Evolutionary conservation across 2,329 filamentous ascomycete species (phyloP).

Genomic region (Mariannaea sp.): DNA sequence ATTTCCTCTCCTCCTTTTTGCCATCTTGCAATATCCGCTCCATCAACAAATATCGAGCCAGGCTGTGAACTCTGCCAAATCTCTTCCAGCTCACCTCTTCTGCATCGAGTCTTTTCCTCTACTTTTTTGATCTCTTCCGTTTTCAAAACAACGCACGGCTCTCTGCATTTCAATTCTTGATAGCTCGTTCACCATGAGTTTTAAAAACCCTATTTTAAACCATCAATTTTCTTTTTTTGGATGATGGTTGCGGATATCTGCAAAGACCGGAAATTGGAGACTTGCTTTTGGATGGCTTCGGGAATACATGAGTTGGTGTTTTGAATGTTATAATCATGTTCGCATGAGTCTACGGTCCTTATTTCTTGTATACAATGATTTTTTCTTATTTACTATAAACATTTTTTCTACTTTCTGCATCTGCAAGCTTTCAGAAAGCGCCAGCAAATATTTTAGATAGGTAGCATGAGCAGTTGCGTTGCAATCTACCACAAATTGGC

Average conservation of each 20-base stretch:
- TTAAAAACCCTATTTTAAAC: no score
- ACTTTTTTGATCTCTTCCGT: no score
- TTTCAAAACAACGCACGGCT: no score
- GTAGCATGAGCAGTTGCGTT: conserved; percentile 19
- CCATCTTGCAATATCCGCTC: not conserved
- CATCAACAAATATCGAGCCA: no score
- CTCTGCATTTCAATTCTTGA: conserved; percentile 11
- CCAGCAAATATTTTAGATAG: conserved; percentile 26
- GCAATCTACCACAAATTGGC: conserved; percentile 30
- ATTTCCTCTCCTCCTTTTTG: no score
- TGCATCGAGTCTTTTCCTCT: no score
- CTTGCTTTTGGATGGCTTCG: no score
- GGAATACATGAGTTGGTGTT: conserved; percentile 13
- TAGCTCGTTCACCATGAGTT: conserved; percentile 10
- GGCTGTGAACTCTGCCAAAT: no score
- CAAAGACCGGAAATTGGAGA: no score
- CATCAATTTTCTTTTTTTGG: not conserved
- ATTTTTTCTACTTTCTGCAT: conserved; percentile 15
- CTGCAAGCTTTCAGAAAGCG: conserved; percentile 19
- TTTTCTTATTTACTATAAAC: no score
- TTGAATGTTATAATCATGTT: conserved; percentile 34
- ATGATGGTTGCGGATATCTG: not conserved
- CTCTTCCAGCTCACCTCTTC: no score
- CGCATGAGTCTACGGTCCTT: conserved; percentile 39
- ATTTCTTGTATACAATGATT: not conserved